Conservation (phyloP, 371 early-diverging fungal species). For the Mucor ambiguus region DNA sequence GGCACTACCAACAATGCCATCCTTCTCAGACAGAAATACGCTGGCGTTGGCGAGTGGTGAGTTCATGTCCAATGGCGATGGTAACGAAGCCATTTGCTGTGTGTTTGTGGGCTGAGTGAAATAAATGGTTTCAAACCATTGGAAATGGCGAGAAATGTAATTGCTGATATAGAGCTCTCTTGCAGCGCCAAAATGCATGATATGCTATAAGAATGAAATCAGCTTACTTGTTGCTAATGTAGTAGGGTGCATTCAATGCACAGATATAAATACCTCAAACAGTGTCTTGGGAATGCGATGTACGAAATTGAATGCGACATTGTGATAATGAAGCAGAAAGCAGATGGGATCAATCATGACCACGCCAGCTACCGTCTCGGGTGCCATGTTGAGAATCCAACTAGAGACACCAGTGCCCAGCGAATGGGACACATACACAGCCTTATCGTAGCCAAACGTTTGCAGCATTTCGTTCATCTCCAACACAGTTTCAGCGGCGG, state of each 20-base stretch:
- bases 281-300: slow-evolving; percentile 57
- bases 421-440: slow-evolving; percentile 68
- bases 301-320: slow-evolving; percentile 71
- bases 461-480: slow-evolving; percentile 59
- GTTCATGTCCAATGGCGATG: neutral
- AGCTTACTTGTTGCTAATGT: neutral
- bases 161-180: slow-evolving; percentile 67
- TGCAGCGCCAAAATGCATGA: slow-evolving; percentile 62
- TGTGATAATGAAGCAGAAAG: slow-evolving; percentile 63
- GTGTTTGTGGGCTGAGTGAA: slow-evolving; percentile 31
- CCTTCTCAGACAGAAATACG: slow-evolving; percentile 50
- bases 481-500: slow-evolving; percentile 54
- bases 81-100: neutral
- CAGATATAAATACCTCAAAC: slow-evolving; percentile 43
- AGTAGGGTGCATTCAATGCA: neutral
- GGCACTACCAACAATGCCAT: slow-evolving; percentile 46
- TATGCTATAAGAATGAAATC: slow-evolving; percentile 28
- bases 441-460: slow-evolving; percentile 50
- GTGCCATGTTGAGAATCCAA: slow-evolving; percentile 49
- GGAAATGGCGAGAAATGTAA: slow-evolving; percentile 65
- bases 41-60: slow-evolving; percentile 25
- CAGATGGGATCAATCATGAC: slow-evolving; percentile 74
- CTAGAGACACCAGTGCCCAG: slow-evolving; percentile 60
- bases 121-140: slow-evolving; percentile 61
- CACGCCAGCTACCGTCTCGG: slow-evolving; percentile 50